Conservation (phyloP, 169 alveolate species). For the Plasmodium gonderi region DNA sequence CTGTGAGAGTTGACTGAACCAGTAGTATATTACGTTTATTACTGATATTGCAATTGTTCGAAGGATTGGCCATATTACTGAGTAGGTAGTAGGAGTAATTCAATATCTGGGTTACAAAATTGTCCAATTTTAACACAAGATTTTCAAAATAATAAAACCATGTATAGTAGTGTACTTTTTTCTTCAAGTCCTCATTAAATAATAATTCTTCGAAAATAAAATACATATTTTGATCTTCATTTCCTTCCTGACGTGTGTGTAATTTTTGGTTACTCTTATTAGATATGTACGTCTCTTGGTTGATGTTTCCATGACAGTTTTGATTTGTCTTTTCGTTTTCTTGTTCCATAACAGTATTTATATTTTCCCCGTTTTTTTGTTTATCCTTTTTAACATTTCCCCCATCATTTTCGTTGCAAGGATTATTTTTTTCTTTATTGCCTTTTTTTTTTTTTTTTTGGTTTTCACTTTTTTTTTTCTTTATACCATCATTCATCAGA, state of each 20-base stretch:
- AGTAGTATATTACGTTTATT: constrained; percentile 35
- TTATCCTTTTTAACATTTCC: constrained; percentile 8
- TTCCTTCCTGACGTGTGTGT: background rate
- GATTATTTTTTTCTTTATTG: background rate
- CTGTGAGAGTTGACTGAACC: background rate
- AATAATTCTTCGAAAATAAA: constrained; percentile 45
- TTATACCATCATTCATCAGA: constrained; percentile 15
- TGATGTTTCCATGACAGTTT: background rate
- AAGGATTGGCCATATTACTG: background rate
- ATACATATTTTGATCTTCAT: constrained; percentile 25
- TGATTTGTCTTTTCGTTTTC: background rate
- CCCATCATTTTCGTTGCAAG: background rate
- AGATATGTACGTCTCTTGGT: background rate
- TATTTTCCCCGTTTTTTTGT: background rate
- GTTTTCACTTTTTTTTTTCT: constrained; percentile 23
- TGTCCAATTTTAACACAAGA: constrained; percentile 40
- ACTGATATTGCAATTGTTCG: background rate
- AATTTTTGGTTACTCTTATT: background rate
- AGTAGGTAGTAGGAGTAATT: constrained; percentile 59
- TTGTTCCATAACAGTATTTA: background rate
- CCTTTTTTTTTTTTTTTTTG: background rate
- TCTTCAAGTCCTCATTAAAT: constrained; percentile 29
- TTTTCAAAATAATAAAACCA: constrained; percentile 70
- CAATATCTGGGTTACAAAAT: constrained; percentile 15
- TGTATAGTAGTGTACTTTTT: constrained; percentile 21